phyloP scores from a whole-genome alignment of 2,329 filamentous ascomycete genomes.

The Pezicula radicicola region DNA sequence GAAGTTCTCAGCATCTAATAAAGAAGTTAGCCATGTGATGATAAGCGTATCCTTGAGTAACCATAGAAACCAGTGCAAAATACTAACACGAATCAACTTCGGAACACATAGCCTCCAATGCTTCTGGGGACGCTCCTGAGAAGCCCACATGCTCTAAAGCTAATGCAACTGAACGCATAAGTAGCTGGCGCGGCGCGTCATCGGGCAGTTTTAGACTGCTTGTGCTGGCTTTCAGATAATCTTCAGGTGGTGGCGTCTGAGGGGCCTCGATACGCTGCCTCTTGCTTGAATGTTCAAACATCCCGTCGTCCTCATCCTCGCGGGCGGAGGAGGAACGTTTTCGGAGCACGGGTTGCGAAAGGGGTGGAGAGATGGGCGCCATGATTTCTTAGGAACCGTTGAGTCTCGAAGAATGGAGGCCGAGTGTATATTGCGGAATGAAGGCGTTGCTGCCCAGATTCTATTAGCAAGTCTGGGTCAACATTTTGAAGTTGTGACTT shows the following conservation, averaged over 20 bases:
- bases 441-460: neutral
- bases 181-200: slow-evolving; percentile 25
- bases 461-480: neutral
- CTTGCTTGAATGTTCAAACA: slow-evolving; percentile 21
- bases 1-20: slow-evolving; percentile 26
- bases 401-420: too few relatives aligned
- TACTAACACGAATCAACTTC: slow-evolving; percentile 56
- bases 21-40: slow-evolving; percentile 7
- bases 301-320: slow-evolving; percentile 22
- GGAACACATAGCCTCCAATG: slow-evolving; percentile 55
- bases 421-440: too few relatives aligned
- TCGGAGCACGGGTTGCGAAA: slow-evolving; percentile 21
- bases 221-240: slow-evolving; percentile 3
- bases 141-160: slow-evolving; percentile 58
- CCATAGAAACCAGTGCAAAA: neutral
- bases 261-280: slow-evolving; percentile 19
- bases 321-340: slow-evolving; percentile 14
- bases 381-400: slow-evolving; percentile 4
- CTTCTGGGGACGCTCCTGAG: slow-evolving; percentile 48
- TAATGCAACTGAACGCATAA: slow-evolving; percentile 54
- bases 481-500: neutral
- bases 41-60: too few relatives aligned
- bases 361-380: slow-evolving; percentile 18
- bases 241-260: slow-evolving; percentile 21
- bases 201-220: slow-evolving; percentile 17